These are phyloP conservation scores for Apiospora marii DNA, from an alignment of 2,329 filamentous ascomycete genomes.

Conservation along the genomic window DNA sequence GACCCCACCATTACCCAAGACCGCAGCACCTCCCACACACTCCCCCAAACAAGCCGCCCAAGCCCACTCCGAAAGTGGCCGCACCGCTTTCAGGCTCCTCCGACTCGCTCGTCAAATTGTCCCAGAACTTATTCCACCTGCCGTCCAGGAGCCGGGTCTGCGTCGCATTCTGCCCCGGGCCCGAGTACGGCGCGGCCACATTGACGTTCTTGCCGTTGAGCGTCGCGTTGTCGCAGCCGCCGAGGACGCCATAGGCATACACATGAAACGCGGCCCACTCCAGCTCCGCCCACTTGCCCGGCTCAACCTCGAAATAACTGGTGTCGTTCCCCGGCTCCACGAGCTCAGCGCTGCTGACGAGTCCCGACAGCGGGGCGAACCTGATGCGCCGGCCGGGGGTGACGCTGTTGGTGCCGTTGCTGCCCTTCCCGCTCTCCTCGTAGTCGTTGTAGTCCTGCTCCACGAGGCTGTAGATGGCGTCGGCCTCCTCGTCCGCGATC, in stretches of 20 bases:
- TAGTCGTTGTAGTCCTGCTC: background rate
- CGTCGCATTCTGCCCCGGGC: background rate
- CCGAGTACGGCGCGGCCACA: background rate
- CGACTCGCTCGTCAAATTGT: no score
- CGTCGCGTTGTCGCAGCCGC: background rate
- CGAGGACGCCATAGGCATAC: background rate
- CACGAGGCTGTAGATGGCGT: background rate
- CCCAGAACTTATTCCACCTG: background rate
- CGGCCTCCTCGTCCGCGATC: background rate
- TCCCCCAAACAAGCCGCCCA: background rate
- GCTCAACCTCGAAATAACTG: background rate
- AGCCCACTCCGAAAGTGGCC: background rate
- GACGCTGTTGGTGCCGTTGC: no score
- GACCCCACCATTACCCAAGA: background rate
- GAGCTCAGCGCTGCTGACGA: background rate
- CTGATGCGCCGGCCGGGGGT: no score
- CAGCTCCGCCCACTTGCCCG: background rate
- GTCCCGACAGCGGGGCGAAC: background rate
- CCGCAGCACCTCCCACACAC: no score
- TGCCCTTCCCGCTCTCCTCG: background rate
- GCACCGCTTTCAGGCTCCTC: background rate
- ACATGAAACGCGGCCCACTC: background rate
- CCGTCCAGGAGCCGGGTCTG: background rate
- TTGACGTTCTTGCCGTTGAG: background rate
- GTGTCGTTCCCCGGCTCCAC: no score